phyloP scores from a whole-genome alignment of 2,329 filamentous ascomycete species.

The Grosmannia clavigera region DNA sequence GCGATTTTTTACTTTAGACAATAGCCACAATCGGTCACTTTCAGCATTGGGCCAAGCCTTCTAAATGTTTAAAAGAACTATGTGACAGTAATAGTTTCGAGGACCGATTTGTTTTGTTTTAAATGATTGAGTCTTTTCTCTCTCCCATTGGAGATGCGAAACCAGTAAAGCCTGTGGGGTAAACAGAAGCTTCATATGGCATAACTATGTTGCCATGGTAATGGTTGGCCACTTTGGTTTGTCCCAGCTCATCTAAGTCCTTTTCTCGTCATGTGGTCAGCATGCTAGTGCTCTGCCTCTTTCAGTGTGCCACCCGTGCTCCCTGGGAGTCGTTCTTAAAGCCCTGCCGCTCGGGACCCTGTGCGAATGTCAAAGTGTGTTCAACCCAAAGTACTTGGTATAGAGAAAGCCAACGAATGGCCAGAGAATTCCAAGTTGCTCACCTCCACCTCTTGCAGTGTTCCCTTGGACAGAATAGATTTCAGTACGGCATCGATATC shows the following conservation, averaged over 20 bases:
- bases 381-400: neutral
- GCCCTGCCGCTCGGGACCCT: conserved; percentile 42
- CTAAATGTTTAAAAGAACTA: too few species aligned
- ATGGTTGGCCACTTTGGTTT: neutral
- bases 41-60: too few species aligned
- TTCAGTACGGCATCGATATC: conserved; percentile 71
- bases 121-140: too few species aligned
- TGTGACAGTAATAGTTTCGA: too few species aligned
- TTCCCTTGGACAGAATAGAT: conserved; percentile 68
- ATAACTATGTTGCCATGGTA: neutral
- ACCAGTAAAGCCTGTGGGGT: too few species aligned
- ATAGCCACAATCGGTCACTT: too few species aligned
- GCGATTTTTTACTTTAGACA: neutral
- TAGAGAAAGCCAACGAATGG: too few species aligned
- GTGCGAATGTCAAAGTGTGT: neutral
- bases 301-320: conserved; percentile 7
- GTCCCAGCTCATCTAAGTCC: neutral
- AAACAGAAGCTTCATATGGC: too few species aligned
- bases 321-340: conserved; percentile 40
- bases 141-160: too few species aligned
- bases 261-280: neutral
- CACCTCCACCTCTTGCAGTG: conserved; percentile 48
- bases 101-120: too few species aligned
- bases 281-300: neutral
- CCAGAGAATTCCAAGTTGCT: conserved; percentile 10